A percentile compares a stretch with the other conserved stretches of the same genome.
Conservation (phyloP, 225 moss, liverwort and hornwort species). For the Marchantia paleacea region DNA sequence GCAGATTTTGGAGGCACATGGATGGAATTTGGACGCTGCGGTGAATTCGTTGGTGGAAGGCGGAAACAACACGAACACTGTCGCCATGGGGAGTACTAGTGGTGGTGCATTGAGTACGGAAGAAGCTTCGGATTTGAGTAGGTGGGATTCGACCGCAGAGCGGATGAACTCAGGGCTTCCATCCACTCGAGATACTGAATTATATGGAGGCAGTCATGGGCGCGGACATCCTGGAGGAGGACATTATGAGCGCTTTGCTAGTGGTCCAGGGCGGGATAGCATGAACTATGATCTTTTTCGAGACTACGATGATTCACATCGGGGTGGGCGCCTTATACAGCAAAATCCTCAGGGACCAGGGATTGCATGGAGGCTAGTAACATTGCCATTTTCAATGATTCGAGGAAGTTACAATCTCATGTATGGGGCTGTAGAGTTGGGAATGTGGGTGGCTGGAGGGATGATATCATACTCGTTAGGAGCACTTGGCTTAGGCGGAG, state of each 20-base stretch:
- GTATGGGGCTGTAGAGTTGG: conserved; percentile 83
- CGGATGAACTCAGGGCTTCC: conserved; percentile 28
- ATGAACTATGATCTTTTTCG: conserved; percentile 22
- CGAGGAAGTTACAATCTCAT: conserved; percentile 90
- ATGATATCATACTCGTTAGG: conserved; percentile 75
- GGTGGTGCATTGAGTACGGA: conserved; percentile 9
- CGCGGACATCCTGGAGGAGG: conserved; percentile 20
- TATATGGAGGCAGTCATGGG: conserved; percentile 10
- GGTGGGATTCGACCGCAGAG: conserved; percentile 19
- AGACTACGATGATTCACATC: conserved; percentile 22
- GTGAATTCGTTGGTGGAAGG: conserved; percentile 68
- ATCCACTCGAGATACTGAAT: conserved; percentile 26
- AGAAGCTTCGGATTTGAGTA: conserved; percentile 15
- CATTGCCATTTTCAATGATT: conserved; percentile 82
- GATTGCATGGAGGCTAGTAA: conserved; percentile 84
- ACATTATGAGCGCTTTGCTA: conserved; percentile 21
- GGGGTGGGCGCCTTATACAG: conserved; percentile 23
- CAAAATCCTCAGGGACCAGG: conserved; percentile 54
- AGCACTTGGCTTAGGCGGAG: conserved; percentile 60
- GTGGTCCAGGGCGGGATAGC: conserved; percentile 23
- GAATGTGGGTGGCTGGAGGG: conserved; percentile 89
- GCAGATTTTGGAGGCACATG: conserved; percentile 90
- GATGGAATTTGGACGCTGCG: conserved; percentile 92
- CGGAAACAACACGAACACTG: conserved; percentile 19
- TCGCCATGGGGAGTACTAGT: neutral